These are phyloP conservation scores for Hymenoscyphus linearis DNA, from an alignment of 2,329 filamentous ascomycete genomes.

Conservation along the genomic window DNA sequence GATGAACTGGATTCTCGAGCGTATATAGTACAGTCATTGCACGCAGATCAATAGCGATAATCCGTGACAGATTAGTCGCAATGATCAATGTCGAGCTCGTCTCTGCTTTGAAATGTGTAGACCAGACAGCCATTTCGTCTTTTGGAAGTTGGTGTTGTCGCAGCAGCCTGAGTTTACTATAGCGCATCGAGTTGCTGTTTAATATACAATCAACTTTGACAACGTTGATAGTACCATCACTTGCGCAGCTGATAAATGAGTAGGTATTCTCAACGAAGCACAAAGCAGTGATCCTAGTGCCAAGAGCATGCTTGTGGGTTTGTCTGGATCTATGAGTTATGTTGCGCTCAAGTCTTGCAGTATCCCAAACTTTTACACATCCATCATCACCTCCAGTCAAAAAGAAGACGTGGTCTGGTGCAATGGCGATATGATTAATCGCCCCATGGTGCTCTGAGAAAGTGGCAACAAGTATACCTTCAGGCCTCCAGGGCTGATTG, in stretches of 20 bases:
- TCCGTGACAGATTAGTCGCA: conserved; percentile 77
- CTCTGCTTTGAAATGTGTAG: conserved; percentile 84
- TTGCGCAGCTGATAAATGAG: conserved; percentile 85
- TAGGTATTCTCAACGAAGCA: conserved; percentile 94
- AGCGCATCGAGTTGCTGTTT: conserved; percentile 57
- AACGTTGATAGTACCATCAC: conserved; percentile 84
- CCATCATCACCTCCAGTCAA: conserved; percentile 91
- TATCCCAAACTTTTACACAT: conserved; percentile 89
- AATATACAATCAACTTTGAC: conserved; percentile 63
- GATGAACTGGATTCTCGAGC: conserved; percentile 82
- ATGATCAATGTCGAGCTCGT: conserved; percentile 76
- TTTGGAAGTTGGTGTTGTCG: conserved; percentile 73
- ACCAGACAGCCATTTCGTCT: conserved; percentile 79
- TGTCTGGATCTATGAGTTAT: conserved; percentile 82
- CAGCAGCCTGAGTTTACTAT: conserved; percentile 70
- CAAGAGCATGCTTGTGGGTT: conserved; percentile 70
- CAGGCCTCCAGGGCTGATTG: conserved; percentile 72
- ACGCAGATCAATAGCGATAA: conserved; percentile 80
- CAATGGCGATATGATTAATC: conserved; percentile 74
- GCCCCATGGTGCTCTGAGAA: conserved; percentile 82
- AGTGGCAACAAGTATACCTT: conserved; percentile 77
- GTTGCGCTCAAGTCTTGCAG: conserved; percentile 82
- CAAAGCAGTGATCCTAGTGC: conserved; percentile 70
- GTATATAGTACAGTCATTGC: conserved; percentile 78
- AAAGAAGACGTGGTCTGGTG: conserved; percentile 92